Evolutionary conservation across 2,329 filamentous ascomycete species (phyloP).

Genomic region (Meredithiella fracta): DNA sequence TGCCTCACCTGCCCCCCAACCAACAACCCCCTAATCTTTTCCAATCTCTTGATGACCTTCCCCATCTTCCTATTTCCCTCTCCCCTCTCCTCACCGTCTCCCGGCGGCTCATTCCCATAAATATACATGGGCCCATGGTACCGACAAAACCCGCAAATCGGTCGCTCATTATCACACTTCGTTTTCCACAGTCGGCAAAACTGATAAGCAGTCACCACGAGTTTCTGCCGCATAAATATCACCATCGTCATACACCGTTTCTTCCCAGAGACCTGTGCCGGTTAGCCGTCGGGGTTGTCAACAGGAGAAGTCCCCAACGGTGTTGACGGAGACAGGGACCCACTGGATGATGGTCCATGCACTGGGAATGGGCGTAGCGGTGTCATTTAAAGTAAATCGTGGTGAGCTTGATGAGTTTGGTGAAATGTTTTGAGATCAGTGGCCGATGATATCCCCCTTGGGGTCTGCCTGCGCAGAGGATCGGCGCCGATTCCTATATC

Average conservation of each 20-base stretch:
- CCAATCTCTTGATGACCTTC: background rate
- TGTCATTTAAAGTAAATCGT: too few species aligned
- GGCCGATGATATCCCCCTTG: too few species aligned
- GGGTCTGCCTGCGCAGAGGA: too few species aligned
- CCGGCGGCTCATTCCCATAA: background rate
- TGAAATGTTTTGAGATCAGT: constrained; percentile 2
- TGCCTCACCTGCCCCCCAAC: too few species aligned
- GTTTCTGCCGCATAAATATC: background rate
- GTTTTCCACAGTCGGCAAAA: background rate
- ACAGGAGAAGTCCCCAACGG: background rate
- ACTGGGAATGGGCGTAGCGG: background rate
- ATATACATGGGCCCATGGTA: background rate
- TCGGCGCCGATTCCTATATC: too few species aligned
- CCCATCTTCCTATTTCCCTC: background rate
- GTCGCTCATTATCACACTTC: background rate
- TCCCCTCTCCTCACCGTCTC: background rate
- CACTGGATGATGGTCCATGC: background rate
- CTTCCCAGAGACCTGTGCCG: background rate
- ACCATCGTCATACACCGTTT: background rate
- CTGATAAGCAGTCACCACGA: background rate
- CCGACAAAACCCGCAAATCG: background rate
- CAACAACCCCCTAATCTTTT: background rate
- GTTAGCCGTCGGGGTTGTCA: background rate
- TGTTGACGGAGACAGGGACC: background rate
- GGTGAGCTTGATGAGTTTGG: background rate